Evolutionary conservation across 768 basidiomycete genomes (phyloP), one percentile per base, ranked within the genome.

Genomic region (Clitopilus passeckerianus): DNA sequence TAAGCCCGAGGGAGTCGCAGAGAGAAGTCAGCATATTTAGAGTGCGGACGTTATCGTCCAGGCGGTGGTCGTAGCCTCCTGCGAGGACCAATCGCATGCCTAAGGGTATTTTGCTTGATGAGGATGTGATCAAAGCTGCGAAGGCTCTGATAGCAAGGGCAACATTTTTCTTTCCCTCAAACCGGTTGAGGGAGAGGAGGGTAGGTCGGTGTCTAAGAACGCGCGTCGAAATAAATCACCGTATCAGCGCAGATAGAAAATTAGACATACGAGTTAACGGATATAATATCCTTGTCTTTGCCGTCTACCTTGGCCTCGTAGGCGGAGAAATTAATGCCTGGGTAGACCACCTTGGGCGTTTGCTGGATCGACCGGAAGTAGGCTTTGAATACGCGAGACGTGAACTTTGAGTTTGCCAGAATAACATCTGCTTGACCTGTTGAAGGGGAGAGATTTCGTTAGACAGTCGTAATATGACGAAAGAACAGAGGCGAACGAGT

Each of bases 151-250:
- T 77, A 0, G 95, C 97, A 1, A 99, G 78, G 1, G 82, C 82
- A 0, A 80, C 81, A 64, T 98, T 96, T 75, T 99, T 99, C 79
- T 98, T 98, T 66, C 81, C 84, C 73, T 99, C 97, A 68, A 96
- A 98, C 1, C 96, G 89, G 70, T 99, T 98, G 34, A 98, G 75
- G 5, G 95, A 93, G 0, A 98, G 67, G 3, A 98, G 72, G 0
- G 92, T 94, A 0, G 90, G 91, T 3, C 80, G 78, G 34, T 82
- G 71, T 44, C 86, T 87, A 64, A 20, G 59, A 22, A 3, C 18
- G 8, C 63, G n/a, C 16, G 52, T 44, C 44, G 27, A 8, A 43
- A 27, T 22, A 18, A 35, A 10, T 22, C 7, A 14, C 35, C 10
- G 9, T 23, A 3, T 5, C n/a, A 23, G 0, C 23, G 53, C 30